Evolutionary conservation across 1,139 yeast species (phyloP).

Genomic region (Pichia sp.): DNA sequence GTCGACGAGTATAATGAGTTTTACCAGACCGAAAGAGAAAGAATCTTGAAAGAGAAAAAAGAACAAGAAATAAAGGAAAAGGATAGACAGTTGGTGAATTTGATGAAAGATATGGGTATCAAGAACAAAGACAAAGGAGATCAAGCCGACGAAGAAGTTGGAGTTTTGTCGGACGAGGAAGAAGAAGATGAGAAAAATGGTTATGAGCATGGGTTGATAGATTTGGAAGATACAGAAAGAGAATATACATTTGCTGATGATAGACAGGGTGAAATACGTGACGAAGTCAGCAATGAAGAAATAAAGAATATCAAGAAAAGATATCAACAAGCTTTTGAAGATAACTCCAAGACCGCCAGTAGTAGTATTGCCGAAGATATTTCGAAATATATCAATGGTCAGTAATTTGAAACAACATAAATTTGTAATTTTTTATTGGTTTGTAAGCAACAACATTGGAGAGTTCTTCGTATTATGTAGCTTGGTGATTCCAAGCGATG

Average conservation of each 20-base stretch:
- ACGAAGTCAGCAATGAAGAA: constrained; percentile 13
- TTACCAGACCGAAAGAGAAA: constrained; percentile 81
- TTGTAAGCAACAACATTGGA: too few species aligned
- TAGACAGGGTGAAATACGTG: constrained; percentile 50
- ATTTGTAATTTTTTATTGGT: too few species aligned
- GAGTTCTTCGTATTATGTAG: too few species aligned
- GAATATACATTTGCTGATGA: constrained; percentile 76
- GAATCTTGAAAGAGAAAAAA: constrained; percentile 68
- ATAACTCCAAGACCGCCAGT: constrained; percentile 53
- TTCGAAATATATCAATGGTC: constrained; percentile 44
- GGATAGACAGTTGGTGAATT: constrained; percentile 56
- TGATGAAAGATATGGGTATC: constrained; percentile 81
- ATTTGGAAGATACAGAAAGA: constrained; percentile 44
- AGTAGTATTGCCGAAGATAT: constrained; percentile 64
- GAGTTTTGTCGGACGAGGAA: constrained; percentile 13
- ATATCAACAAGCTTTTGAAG: constrained; percentile 64
- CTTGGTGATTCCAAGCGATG: constrained; percentile 17
- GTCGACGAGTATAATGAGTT: constrained; percentile 80
- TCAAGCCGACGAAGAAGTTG: constrained; percentile 30
- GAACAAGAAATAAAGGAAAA: constrained; percentile 67
- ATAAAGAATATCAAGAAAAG: constrained; percentile 52
- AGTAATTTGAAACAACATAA: too few species aligned
- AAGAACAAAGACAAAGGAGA: constrained; percentile 29
- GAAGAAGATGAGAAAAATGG: constrained; percentile 39
- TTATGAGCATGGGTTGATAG: constrained; percentile 42